Evolutionary conservation across 2,329 filamentous ascomycete species (phyloP), one percentile per base, ranked within the genome.

Genomic region (Stachybotrys chlorohalonatus): DNA sequence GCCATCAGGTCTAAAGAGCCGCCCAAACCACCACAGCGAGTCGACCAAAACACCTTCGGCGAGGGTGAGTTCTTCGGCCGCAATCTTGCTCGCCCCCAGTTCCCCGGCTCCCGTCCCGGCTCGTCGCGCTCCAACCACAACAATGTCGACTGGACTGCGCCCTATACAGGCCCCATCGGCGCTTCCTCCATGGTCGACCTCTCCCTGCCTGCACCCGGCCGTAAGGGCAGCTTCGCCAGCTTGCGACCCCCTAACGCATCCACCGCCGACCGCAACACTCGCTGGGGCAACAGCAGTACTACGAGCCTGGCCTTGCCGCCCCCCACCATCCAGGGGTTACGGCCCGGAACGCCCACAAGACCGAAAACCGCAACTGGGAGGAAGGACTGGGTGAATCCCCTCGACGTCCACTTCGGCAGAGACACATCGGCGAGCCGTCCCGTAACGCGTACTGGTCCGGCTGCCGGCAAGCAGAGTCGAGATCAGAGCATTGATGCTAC

Each of bases 121-220:
- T 75, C 75, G 3, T 68, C 73, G 6, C 63, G 68, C 54, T 75
- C 75, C 8, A 65, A 56, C 50, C 55, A 58, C 16, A 55, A 57
- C 55, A 50, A 63, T 15, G 58, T 63, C 47, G 52, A 61, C 62
- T 72, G 62, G 64, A 65, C 61, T 54, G 69, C 57, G 61, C 73
- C 62, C 57, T 73, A 63, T 64, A 70, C 58, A 54, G 68, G 73
- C 50, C 66, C 69, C n/a, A 65, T 61, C 11, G 67, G 64, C 16
- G 67, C 73, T 8, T 67, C 69, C 7, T 80, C 77, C 64, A 72
- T 77, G 71, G 66, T 74, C 51, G 74, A 80, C 53, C 66, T 80
- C 2, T 58, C 57, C 50, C 63, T 60, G 31, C 73, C 59, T 59
- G 32, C 32, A 5, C 50, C 50, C n/a, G 50, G 50, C 16, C 50